A percentile compares a stretch with the other conserved stretches of the same genome.
These are phyloP conservation scores for Thalassiosira livingstoniorum DNA, from an alignment of 352 stramenopile species.

Conservation along the genomic window DNA sequence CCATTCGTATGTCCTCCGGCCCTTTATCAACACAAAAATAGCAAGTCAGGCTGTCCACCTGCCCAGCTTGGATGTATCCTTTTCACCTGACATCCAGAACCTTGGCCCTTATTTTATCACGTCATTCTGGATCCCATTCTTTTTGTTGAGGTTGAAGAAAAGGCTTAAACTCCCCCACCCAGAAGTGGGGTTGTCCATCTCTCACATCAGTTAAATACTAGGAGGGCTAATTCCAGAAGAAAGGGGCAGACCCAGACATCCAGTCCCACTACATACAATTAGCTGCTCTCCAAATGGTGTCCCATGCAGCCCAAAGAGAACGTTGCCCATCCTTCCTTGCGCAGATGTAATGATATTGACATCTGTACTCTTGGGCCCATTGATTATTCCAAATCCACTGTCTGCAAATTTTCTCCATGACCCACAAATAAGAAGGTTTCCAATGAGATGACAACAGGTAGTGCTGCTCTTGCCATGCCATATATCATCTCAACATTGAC, in stretches of 20 bases:
- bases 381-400: too few species aligned
- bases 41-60: conserved; percentile 13
- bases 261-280: conserved; percentile 49
- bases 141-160: not conserved
- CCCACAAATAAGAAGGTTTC: too few species aligned
- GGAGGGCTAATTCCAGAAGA: conserved; percentile 15
- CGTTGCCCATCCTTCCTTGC: too few species aligned
- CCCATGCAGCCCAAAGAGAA: not conserved
- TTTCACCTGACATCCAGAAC: not conserved
- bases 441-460: too few species aligned
- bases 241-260: conserved; percentile 27
- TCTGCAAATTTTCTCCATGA: too few species aligned
- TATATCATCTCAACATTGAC: too few species aligned
- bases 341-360: not conserved
- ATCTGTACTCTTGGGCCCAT: too few species aligned
- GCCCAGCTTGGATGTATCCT: conserved; percentile 6
- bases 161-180: not conserved
- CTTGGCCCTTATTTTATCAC: not conserved
- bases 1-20: conserved; percentile 49
- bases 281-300: not conserved
- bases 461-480: too few species aligned
- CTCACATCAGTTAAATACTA: not conserved
- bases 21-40: conserved; percentile 45
- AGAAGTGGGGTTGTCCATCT: conserved; percentile 16
- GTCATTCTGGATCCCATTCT: not conserved